These are phyloP conservation scores for Euphorbia lathyris DNA, from an alignment of 345 rosid species.

Conservation along the genomic window DNA sequence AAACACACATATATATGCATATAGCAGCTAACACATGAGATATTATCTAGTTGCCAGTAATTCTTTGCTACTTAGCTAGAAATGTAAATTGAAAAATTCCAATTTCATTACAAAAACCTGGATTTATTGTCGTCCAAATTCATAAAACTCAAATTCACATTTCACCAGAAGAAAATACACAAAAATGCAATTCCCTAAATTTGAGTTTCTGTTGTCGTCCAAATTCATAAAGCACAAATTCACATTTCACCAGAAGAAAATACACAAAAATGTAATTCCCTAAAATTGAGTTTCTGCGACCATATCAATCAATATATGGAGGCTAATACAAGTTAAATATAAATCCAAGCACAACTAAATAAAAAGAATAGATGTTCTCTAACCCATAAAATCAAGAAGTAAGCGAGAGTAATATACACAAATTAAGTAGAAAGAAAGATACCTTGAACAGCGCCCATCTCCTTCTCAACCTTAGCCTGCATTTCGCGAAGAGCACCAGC, in stretches of 20 bases:
- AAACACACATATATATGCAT: background rate
- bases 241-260: background rate
- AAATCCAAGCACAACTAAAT: too few relatives aligned
- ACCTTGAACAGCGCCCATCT: conserved; percentile 98
- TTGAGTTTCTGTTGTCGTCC: too few relatives aligned
- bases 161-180: background rate
- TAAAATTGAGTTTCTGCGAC: background rate
- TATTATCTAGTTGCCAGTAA: background rate
- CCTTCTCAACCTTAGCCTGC: conserved; percentile 99
- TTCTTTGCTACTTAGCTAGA: background rate
- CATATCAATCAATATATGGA: background rate
- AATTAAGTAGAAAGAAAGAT: background rate
- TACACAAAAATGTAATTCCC: background rate
- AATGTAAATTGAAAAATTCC: background rate
- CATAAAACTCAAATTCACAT: background rate
- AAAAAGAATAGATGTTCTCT: too few relatives aligned
- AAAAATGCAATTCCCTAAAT: background rate
- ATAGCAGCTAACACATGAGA: background rate
- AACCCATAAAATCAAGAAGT: background rate
- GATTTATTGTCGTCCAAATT: too few relatives aligned
- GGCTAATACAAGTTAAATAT: too few relatives aligned
- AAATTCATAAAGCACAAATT: background rate
- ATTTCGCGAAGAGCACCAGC: conserved; percentile 97
- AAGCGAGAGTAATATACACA: background rate
- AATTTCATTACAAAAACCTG: background rate